A percentile compares a stretch with the other conserved stretches of the same genome.
These are phyloP conservation scores for Yarrowia sp. DNA, from an alignment of 805 yeast genomes.

Conservation along the genomic window DNA sequence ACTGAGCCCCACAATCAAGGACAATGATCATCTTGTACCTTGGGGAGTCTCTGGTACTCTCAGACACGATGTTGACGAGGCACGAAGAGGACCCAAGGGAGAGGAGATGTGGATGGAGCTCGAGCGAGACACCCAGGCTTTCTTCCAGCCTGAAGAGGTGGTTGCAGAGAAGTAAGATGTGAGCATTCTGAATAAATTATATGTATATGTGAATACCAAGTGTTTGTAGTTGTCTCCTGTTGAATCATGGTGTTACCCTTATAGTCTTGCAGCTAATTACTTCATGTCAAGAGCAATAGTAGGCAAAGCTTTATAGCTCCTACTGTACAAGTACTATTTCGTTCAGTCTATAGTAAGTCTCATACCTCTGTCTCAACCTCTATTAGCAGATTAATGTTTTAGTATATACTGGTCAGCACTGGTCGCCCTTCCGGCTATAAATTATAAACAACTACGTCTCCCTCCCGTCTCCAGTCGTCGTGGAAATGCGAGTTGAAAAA, in stretches of 20 bases:
- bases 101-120: slow-evolving; percentile 51
- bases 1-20: slow-evolving; percentile 52
- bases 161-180: too few species aligned
- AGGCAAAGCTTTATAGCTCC: too few species aligned
- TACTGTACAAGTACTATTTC: too few species aligned
- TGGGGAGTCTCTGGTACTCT: slow-evolving; percentile 54
- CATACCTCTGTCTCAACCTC: too few species aligned
- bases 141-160: slow-evolving; percentile 3
- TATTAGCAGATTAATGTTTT: background rate
- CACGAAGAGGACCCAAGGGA: slow-evolving; percentile 50
- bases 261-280: too few species aligned
- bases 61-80: slow-evolving; percentile 52
- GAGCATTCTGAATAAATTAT: too few species aligned
- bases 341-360: too few species aligned
- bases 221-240: too few species aligned
- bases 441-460: slow-evolving; percentile 73
- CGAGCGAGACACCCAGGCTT: slow-evolving; percentile 45
- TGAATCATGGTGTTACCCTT: too few species aligned
- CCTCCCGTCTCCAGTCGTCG: slow-evolving; percentile 83
- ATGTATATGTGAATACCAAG: too few species aligned
- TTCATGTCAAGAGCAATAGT: too few species aligned
- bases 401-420: slow-evolving; percentile 9
- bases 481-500: slow-evolving; percentile 82
- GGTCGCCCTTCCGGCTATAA: slow-evolving; percentile 9
- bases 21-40: slow-evolving; percentile 54